Evolutionary conservation across 2,329 filamentous ascomycete species (phyloP), one percentile per base, ranked within the genome.

Genomic region (Colletotrichum echinochloae): DNA sequence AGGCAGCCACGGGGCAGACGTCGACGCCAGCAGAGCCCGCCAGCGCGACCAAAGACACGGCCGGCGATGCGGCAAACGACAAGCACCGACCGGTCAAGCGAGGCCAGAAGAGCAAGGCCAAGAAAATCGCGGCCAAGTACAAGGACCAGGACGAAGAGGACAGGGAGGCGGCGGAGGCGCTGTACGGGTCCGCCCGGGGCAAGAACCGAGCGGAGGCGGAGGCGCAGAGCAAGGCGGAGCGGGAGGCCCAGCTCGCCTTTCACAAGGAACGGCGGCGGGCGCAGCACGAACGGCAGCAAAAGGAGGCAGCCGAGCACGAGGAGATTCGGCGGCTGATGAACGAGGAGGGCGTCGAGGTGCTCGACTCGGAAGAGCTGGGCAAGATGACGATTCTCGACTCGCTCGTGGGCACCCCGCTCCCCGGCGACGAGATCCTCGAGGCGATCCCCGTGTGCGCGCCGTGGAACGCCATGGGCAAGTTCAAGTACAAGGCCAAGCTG

Each of bases 81-180:
- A 86, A 84, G 79, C 88, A 85, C 77, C 80, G 73, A 18, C 85
- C 80, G 67, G 76, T 80, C 39, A 92, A 90, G 78, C 90, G 95
- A 67, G 94, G 94, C 37, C 94, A 97, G 79, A 90, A 89, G 68
- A 88, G 87, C 70, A 97, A 97, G 79, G 90, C 91, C 52, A 97
- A 97, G 84, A 97, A 96, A 80, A 90, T 94, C 2, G 94, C 94
- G 4, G 85, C 89, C 69, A 98, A 97, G 79, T 99, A 99, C 82
- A 95, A 92, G 55, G 85, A 97, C 75, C 96, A 98, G 84, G 95
- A 98, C 75, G 94, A 97, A 65, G 95, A 97, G 80, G 96, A 99
- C 77, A 93, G 94, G 16, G 89, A 88, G 8, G 88, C 95, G 0
- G 94, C 94, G 39, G 92, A 98, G 81, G 87, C 90, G 30, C 87